Evolutionary conservation across 2,329 filamentous ascomycete genomes (phyloP).

Genomic region (Ophiostoma novo-ulmi): DNA sequence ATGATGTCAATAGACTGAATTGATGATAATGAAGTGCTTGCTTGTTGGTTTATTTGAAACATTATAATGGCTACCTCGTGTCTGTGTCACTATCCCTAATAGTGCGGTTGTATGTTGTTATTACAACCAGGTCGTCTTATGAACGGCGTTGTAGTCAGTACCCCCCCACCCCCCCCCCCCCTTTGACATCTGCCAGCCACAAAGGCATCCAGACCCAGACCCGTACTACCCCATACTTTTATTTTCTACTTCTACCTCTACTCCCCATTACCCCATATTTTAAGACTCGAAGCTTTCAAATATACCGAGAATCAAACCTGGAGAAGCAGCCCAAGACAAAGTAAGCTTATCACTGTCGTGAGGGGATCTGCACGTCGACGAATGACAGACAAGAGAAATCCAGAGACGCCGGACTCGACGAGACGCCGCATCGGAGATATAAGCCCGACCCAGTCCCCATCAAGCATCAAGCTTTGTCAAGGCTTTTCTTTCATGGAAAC

Average conservation of each 20-base stretch:
- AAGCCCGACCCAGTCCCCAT: not conserved
- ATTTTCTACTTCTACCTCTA: not conserved
- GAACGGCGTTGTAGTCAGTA: not conserved
- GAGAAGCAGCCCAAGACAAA: not conserved
- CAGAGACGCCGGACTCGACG: not conserved
- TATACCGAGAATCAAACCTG: not conserved
- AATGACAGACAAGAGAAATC: not conserved
- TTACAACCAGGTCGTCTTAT: not conserved
- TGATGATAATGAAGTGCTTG: not conserved
- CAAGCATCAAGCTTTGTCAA: not conserved
- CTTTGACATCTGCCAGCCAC: not conserved
- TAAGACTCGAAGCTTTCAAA: no score
- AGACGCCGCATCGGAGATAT: not conserved
- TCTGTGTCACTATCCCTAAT: not conserved
- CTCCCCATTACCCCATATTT: not conserved
- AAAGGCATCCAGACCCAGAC: not conserved
- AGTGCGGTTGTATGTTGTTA: not conserved
- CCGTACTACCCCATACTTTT: slow-evolving; percentile 9
- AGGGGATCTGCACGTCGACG: not conserved
- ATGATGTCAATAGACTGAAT: not conserved
- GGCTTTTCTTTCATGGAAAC: no score
- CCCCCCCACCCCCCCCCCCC: no score
- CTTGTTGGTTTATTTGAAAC: not conserved
- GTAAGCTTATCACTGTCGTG: not conserved
- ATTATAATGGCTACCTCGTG: not conserved